Evolutionary conservation across 2,329 filamentous ascomycete genomes (phyloP), one percentile per base, ranked within the genome.

Genomic region (Fusarium sp.): DNA sequence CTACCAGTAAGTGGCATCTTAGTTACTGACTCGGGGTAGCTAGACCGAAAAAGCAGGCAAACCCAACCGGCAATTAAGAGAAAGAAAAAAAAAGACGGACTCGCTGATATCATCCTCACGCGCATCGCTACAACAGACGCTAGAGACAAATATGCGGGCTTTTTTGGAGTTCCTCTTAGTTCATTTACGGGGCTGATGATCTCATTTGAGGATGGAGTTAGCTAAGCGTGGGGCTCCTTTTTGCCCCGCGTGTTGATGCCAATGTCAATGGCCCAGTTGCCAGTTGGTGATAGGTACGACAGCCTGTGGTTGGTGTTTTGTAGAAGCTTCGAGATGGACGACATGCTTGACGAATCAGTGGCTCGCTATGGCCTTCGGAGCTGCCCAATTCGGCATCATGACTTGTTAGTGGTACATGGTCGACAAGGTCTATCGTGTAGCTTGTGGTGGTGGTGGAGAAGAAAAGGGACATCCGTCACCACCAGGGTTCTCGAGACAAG

Each of bases 131-230:
- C 50, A 39, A 60, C 43, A 57, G 37, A 30, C 37, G 37, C 52
- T 54, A 57, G 19, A 15, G 39, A 49, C 56, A 41, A 40, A 55
- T 24, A 28, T 50, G 53, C 46, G 64, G 54, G 49, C 47, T 52
- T 65, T 52, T 65, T 58, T n/a, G 33, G 15, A 7, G 15, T 17
- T n/a, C 35, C n/a, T n/a, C n/a, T 37, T 71, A 65, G 68, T 53
- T 53, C 46, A 46, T 71, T 45, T 40, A 71, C 33, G 68, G 68
- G 68, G 58, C 68, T 43, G 35, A 68, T 69, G 66, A 69, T 69
- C 66, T 69, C 66, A 69, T 68, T 47, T 39, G 39, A 37, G 33
- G 41, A 44, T 28, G 53, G 28, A 39, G 28, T 30, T 30, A 30
- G 28, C 28, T 30, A 4, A 22, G 41, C 66, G 66, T 69, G 66